Base-by-base conservation (phyloP, 116 monocot genomes). In the Papilionanthe hybrid region DNA sequence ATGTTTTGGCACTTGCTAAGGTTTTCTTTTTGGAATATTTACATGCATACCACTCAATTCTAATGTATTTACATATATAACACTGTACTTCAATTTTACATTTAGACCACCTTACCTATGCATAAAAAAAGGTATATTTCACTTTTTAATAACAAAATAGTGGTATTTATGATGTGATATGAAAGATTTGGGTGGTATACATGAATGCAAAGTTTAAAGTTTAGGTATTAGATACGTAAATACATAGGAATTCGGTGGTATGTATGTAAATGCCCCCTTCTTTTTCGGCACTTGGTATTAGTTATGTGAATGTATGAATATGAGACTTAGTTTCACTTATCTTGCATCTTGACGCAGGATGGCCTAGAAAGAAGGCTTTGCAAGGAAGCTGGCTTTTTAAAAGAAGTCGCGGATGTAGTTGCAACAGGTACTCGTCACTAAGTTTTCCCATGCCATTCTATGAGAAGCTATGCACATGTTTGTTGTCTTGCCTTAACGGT, bases 351-450 rank as follows among this genome's bases (percentile, higher is more conserved):
- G 75, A 49, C 86, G 78, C 82, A 91, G 94, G 89, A 87, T 85
- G 94, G 94, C 77, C 78, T 98, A 81, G 95, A 98, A 84, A 98
- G 92, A 86, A 94, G 98, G 86, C 93, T 94, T 17, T 98, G 90
- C 79, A 98, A 98, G 79, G 98, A 98, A 87, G 83, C 83, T 69
- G 94, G 92, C 15, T 98, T 98, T 86, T 77, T 98, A 9, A 98
- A 81, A 72, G 98, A 98, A 83, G 98, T 94, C 29, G 76, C 88
- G 60, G 90, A 90, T 65, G 90, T 94, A 81, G 91, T 98, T 71
- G 78, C 43, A 72, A 87, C 95, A 79, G 97, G 97, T 94, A 88
- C 28, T 50, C 28, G 6, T 75, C 23, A 75, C 44, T 44, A 19
- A 44, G 42, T 73, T 73, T 42, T 73, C 20, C 13, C 12, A 69